Conservation (phyloP, 2,329 filamentous ascomycete species). For the Penicillium fuscoglaucum region DNA sequence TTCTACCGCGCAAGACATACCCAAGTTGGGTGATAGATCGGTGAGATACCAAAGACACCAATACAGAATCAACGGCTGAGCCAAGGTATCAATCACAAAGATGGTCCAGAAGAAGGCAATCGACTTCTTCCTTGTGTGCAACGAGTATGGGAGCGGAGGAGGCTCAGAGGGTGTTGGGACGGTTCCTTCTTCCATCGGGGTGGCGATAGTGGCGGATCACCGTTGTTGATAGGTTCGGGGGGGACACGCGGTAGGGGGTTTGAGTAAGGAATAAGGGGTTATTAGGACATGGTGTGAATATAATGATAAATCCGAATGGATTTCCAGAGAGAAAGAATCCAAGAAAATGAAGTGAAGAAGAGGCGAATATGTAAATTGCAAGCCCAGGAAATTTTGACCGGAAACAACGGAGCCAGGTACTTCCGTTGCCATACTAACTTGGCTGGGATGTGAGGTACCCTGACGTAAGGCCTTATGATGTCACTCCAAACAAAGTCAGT, state of each 20-base stretch:
- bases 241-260: background rate
- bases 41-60: constrained; percentile 62
- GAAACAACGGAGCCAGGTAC: constrained; percentile 25
- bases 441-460: constrained; percentile 20
- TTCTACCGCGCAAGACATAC: constrained; percentile 29
- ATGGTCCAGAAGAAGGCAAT: constrained; percentile 62
- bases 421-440: constrained; percentile 19
- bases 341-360: constrained; percentile 1
- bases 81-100: constrained; percentile 59
- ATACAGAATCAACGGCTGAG: constrained; percentile 60
- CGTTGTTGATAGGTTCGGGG: constrained; percentile 2
- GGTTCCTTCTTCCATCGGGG: constrained; percentile 38
- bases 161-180: constrained; percentile 30
- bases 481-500: constrained; percentile 18
- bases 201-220: constrained; percentile 20
- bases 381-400: constrained; percentile 13
- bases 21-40: constrained; percentile 46
- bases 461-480: constrained; percentile 31
- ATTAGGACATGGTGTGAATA: constrained; percentile 11
- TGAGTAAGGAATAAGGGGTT: background rate
- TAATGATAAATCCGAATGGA: constrained; percentile 1
- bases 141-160: constrained; percentile 58
- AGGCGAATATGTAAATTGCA: constrained; percentile 2
- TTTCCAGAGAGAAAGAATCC: background rate
- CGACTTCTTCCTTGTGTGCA: constrained; percentile 55